Conservation (phyloP, 257 asterid genomes). For the Solanum acaule region DNA sequence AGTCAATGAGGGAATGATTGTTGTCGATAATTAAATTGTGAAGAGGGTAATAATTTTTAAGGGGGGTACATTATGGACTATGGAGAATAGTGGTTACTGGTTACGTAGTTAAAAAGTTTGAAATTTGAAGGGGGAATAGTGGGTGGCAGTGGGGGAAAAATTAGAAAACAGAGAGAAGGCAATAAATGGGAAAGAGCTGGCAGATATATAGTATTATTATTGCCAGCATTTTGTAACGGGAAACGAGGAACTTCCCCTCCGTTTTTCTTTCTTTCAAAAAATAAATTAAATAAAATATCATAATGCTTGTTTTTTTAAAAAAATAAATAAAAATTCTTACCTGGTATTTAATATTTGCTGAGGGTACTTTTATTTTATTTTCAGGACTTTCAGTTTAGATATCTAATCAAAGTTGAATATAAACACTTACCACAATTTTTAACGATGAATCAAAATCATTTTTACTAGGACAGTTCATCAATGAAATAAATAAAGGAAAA, state of each 20-base stretch:
- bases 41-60: not conserved
- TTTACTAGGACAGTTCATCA: not conserved
- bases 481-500: not conserved
- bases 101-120: constrained; percentile 11
- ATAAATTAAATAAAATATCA: not conserved
- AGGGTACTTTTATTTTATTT: too few relatives aligned
- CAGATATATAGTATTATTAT: not conserved
- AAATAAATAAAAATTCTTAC: too few relatives aligned
- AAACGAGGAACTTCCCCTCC: constrained; percentile 38
- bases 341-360: too few relatives aligned
- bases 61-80: not conserved
- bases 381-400: too few relatives aligned
- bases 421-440: too few relatives aligned
- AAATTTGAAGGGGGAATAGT: constrained; percentile 1
- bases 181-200: constrained; percentile 23
- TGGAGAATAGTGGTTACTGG: not conserved
- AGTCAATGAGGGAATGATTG: not conserved
- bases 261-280: not conserved
- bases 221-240: constrained; percentile 44
- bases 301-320: not conserved
- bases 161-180: not conserved
- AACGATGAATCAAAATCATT: too few relatives aligned
- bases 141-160: not conserved
- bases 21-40: not conserved
- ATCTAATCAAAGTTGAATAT: too few relatives aligned